Base-by-base conservation (phyloP, 768 basidiomycete genomes). In the Serpula lacrymans region DNA sequence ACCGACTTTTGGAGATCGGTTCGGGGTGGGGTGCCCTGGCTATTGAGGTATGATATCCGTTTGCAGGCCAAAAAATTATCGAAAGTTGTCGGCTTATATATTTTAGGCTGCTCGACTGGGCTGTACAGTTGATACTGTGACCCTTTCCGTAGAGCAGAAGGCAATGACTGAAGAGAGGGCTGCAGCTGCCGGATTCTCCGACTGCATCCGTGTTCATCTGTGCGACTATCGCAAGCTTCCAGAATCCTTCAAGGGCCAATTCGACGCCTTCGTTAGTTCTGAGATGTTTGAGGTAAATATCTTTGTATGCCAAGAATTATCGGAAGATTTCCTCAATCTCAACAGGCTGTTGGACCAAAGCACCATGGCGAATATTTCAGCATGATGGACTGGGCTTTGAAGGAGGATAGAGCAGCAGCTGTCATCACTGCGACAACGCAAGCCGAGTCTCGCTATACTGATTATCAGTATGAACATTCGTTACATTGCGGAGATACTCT, bases 1-100 rank as follows among this genome's bases (percentile, higher is more conserved):
- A 72, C 41, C 58, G 71, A 14, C 63, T 75, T 5, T 55, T 77
- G 3, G 74, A 77, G 55, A 68, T 75, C 37, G 74, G 74, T 5
- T 63, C 63, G 24, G 75, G 74, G 7, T 75, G 75, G 74, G 73
- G 74, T 2, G 62, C 62, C 34, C 49, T 77, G 21, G 67, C 73
- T 4, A 69, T 77, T 34, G 46, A 48, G 4, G 48, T 58, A 40
- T 16, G 38, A 16, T 9, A 17, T 37, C 52, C 45, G 11, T 32
- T 18, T 5, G 20, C 31, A 32, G 13, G 20, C 16, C 20, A n/a
- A 18, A 18, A 13, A 23, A 8, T 35, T 16, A 18, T 21, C 10
- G 32, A 14, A 13, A 7, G n/a, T 33, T 35, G 18, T 9, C 34
- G 34, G 24, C 20, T 29, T 3, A 22, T n/a, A 28, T 30, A 10